A percentile compares a stretch with the other conserved stretches of the same genome.
phyloP scores from a whole-genome alignment of 2,329 filamentous ascomycete genomes.

The Cadophora malorum region DNA sequence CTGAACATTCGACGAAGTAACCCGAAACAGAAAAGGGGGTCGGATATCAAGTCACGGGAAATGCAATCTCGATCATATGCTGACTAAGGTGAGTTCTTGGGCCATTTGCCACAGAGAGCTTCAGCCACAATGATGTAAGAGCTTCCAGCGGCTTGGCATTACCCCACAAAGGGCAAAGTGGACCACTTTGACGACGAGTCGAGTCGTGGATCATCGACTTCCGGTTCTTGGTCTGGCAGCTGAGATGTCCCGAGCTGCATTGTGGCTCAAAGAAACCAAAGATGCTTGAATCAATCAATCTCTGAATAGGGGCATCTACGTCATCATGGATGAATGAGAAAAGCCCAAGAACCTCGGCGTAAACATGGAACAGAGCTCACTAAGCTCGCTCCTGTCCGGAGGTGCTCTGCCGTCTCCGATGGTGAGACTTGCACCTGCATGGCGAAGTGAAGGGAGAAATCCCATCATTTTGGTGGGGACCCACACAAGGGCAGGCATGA shows the following conservation, averaged over 20 bases:
- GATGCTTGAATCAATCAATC: neutral
- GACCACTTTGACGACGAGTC: neutral
- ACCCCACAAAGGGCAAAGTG: conserved; percentile 18
- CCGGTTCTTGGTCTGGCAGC: neutral
- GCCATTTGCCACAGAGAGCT: conserved; percentile 5
- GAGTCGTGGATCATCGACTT: neutral
- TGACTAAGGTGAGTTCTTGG: neutral
- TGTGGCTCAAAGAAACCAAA: neutral
- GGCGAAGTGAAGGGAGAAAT: neutral
- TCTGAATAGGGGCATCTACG: conserved; percentile 16
- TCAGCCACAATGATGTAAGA: conserved; percentile 22
- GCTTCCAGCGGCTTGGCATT: neutral
- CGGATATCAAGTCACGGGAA: neutral
- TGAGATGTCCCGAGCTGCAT: neutral
- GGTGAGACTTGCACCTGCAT: conserved; percentile 6
- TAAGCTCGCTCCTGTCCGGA: neutral
- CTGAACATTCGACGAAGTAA: neutral
- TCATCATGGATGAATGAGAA: neutral
- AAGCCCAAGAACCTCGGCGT: neutral
- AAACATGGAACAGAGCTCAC: neutral
- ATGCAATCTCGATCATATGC: neutral
- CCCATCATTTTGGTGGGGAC: neutral
- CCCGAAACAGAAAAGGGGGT: neutral
- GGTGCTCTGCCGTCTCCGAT: neutral
- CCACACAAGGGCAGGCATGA: neutral